These are phyloP conservation scores for Suhomyces taliae DNA, from an alignment of 1,139 yeast species.

Conservation along the genomic window DNA sequence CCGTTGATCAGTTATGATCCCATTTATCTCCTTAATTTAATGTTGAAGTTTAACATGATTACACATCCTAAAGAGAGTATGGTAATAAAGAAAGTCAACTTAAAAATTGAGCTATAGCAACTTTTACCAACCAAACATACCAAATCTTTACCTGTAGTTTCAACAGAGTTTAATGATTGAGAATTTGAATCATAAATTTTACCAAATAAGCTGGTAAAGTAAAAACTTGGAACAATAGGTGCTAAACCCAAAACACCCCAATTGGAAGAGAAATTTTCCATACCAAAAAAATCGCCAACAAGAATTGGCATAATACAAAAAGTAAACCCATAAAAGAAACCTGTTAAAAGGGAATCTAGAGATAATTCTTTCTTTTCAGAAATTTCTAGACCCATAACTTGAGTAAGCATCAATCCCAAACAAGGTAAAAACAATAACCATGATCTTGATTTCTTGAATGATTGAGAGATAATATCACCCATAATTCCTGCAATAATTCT, in stretches of 20 bases:
- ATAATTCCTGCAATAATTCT: constrained; percentile 51
- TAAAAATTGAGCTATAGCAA: constrained; percentile 48
- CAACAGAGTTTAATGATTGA: neutral
- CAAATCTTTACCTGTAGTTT: neutral
- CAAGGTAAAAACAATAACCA: constrained; percentile 50
- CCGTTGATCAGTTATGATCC: too few species aligned
- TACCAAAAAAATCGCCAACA: constrained; percentile 59
- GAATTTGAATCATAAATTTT: constrained; percentile 49
- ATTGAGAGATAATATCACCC: constrained; percentile 51
- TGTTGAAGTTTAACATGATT: constrained; percentile 6
- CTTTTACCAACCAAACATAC: constrained; percentile 39
- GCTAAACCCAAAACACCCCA: constrained; percentile 60
- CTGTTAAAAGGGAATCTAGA: constrained; percentile 44
- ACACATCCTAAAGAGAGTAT: constrained; percentile 13
- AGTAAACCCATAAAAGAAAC: constrained; percentile 58
- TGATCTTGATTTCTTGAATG: constrained; percentile 43
- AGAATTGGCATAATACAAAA: constrained; percentile 59
- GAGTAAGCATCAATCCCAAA: constrained; percentile 41
- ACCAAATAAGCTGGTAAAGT: constrained; percentile 54
- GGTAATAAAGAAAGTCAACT: constrained; percentile 26
- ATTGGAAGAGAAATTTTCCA: constrained; percentile 52
- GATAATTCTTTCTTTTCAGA: constrained; percentile 32
- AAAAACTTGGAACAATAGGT: constrained; percentile 52
- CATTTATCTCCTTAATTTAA: neutral
- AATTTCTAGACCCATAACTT: constrained; percentile 38